Percentiles rank a stretch among this genome's conserved stretches.
These are phyloP conservation scores for Hypholoma fasciculare DNA, from an alignment of 768 basidiomycete genomes.

Conservation along the genomic window DNA sequence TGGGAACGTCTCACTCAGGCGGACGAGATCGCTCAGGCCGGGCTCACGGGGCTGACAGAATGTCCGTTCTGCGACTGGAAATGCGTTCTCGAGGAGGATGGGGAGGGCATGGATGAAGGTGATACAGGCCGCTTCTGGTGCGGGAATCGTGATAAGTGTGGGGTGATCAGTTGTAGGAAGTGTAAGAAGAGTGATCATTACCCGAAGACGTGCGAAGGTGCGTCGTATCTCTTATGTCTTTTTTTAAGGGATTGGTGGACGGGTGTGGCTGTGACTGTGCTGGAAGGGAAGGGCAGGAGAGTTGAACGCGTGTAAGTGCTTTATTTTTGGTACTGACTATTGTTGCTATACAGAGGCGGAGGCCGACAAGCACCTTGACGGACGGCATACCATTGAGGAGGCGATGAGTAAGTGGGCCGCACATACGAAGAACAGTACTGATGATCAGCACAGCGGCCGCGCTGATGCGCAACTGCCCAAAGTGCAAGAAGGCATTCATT, in stretches of 20 bases:
- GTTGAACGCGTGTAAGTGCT: too few relatives aligned
- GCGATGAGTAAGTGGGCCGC: slow-evolving; percentile 73
- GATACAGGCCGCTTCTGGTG: neutral
- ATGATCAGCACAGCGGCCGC: slow-evolving; percentile 56
- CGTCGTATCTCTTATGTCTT: too few relatives aligned
- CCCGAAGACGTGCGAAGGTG: slow-evolving; percentile 80
- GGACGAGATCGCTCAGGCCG: slow-evolving; percentile 78
- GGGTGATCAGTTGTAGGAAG: neutral
- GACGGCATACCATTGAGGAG: slow-evolving; percentile 81
- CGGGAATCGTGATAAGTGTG: neutral
- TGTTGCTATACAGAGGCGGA: slow-evolving; percentile 56
- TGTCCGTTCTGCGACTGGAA: slow-evolving; percentile 81
- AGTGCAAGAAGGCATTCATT: slow-evolving; percentile 81
- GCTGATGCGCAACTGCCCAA: slow-evolving; percentile 86
- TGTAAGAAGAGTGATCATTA: slow-evolving; percentile 41
- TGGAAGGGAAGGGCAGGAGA: too few relatives aligned
- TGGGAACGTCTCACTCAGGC: slow-evolving; percentile 76
- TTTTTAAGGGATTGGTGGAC: too few relatives aligned
- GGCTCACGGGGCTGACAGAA: slow-evolving; percentile 77
- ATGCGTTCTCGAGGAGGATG: neutral
- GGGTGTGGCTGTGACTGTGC: too few relatives aligned
- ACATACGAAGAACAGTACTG: neutral
- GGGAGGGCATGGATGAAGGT: neutral
- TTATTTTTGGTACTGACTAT: too few relatives aligned
- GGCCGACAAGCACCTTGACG: slow-evolving; percentile 72